Conservation (phyloP, 805 yeast genomes). For the Wickerhamiella nectarea region DNA sequence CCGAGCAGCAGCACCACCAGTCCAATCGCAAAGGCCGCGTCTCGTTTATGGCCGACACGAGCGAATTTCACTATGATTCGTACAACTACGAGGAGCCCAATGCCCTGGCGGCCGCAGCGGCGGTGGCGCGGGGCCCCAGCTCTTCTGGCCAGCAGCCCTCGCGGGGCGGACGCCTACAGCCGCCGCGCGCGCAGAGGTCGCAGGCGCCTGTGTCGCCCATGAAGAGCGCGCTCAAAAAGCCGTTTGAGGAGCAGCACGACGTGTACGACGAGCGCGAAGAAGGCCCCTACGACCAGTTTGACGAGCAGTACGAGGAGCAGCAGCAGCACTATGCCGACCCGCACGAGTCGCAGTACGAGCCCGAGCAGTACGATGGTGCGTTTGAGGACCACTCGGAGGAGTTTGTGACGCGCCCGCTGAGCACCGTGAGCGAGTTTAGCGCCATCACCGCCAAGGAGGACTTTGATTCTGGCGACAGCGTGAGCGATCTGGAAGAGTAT, state of each 20-base stretch:
- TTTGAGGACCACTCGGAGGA: background rate
- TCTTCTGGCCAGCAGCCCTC: no score
- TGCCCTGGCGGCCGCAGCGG: slow-evolving; percentile 13
- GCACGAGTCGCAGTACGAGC: background rate
- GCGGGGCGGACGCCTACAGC: no score
- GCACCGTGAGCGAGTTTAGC: slow-evolving; percentile 6
- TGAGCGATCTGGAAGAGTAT: background rate
- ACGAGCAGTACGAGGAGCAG: background rate
- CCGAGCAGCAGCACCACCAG: background rate
- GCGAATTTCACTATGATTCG: slow-evolving; percentile 19
- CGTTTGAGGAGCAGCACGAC: background rate
- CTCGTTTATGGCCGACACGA: slow-evolving; percentile 10
- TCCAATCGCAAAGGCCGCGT: background rate
- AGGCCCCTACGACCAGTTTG: background rate
- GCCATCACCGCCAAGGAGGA: slow-evolving; percentile 4
- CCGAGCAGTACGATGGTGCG: background rate
- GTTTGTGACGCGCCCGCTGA: background rate
- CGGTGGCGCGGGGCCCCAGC: slow-evolving; percentile 11
- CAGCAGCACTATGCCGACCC: background rate
- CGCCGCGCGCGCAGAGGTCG: background rate
- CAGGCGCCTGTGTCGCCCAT: background rate
- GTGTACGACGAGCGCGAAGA: background rate
- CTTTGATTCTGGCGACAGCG: background rate
- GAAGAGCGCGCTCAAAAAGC: slow-evolving; percentile 9
- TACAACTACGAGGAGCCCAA: slow-evolving; percentile 14